Evolutionary conservation across 208 protist genomes (phyloP), one percentile per base, ranked within the genome.

Genomic region (Angomonas deanei): DNA sequence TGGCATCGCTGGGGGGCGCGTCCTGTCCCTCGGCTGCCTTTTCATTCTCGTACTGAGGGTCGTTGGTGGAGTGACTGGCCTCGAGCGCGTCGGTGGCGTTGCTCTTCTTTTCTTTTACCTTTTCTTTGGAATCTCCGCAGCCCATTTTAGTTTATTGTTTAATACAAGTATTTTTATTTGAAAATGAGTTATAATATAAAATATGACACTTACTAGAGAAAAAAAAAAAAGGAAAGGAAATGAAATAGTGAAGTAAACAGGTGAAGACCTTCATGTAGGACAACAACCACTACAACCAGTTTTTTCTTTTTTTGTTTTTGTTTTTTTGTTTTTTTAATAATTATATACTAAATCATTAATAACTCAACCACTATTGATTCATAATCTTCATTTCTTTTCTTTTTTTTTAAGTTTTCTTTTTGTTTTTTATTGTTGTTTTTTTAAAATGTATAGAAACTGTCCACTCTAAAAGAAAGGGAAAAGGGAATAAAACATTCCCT

Each of bases 31-130:
- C 23, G 21, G 47, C 23, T 15, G 47, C 21, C n/a, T 53, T 24
- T 28, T 17, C 47, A 17, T 15, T 24, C 19, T 19, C 27, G 55
- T 62, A 31, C 4, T 32, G 19, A 13, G 50, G 23, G 24, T 8
- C 28, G 26, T 10, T 24, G 26, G 23, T 32, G 50, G 19, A 3
- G 8, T 6, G 8, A 24, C 50, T 28, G 4, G 6, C 6, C 21
- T 56, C 28, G 3, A 17, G 8, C 28, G 50, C 21, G 26, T 15
- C 6, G 4, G 50, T 4, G 10, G 50, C 50, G 49, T 52, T 34
- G 27, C 58, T 33, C 64, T 61, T 32, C 8, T 34, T 48, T 6
- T 68, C 34, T 23, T 61, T 63, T 15, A 17, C n/a, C 57, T 70
- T 64, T 46, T 54, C 55, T 46, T 47, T 70, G 27, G 50, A 26